Conservation (phyloP, 345 rosid genomes). For the Eucalyptus coolabah region DNA sequence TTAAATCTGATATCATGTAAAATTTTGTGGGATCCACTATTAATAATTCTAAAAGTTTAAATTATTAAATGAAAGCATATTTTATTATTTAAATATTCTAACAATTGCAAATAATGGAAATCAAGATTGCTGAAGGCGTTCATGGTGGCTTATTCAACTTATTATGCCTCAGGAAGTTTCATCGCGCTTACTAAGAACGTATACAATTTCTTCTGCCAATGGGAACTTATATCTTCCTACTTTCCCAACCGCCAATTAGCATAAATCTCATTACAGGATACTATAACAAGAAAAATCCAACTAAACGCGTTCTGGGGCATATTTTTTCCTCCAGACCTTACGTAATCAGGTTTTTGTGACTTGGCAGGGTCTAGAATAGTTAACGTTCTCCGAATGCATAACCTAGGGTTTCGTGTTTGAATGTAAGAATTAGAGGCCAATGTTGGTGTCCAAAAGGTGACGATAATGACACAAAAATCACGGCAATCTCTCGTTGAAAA, state of each 20-base stretch:
- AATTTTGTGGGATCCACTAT: fast-evolving
- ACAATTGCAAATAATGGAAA: background rate
- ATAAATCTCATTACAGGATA: background rate
- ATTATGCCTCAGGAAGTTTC: background rate
- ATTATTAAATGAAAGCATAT: too few relatives aligned
- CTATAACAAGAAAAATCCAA: background rate
- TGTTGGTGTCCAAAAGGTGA: background rate
- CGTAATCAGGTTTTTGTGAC: background rate
- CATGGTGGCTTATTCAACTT: background rate
- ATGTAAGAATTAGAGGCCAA: background rate
- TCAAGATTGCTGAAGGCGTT: background rate
- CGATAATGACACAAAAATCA: background rate
- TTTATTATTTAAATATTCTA: too few relatives aligned
- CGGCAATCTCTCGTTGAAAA: background rate
- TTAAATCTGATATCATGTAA: too few relatives aligned
- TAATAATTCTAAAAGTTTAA: too few relatives aligned
- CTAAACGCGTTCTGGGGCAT: background rate
- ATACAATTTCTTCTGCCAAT: background rate
- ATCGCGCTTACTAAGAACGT: background rate
- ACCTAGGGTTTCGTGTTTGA: background rate
- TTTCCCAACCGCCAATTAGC: background rate
- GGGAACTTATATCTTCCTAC: background rate
- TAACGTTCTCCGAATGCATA: background rate
- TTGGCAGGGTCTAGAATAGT: background rate
- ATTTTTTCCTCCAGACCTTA: background rate